Percentiles rank a stretch among this genome's conserved stretches.
Conservation (phyloP, 176 grass and related monocot genomes). For the Ensete ventricosum region DNA sequence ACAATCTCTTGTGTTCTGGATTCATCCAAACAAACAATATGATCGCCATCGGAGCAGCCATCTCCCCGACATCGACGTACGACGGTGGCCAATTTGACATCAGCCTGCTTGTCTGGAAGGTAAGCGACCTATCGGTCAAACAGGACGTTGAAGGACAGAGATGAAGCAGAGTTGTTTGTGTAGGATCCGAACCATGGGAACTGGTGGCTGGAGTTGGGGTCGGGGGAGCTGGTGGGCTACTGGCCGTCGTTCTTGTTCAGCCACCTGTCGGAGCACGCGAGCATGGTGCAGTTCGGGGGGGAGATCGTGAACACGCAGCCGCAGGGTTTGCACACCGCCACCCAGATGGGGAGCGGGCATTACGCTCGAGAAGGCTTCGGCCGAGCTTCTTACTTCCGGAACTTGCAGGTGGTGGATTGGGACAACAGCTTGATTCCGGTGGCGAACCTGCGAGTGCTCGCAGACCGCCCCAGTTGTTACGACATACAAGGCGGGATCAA, state of each 20-base stretch:
- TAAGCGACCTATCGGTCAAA: no score
- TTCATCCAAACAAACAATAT: conserved; percentile 71
- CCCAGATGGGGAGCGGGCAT: conserved; percentile 86
- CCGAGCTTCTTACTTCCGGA: conserved; percentile 71
- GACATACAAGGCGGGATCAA: conserved; percentile 59
- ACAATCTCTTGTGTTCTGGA: conserved; percentile 73
- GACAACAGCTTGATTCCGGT: conserved; percentile 72
- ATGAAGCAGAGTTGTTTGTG: no score
- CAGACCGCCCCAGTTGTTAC: conserved; percentile 68
- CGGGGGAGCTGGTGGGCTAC: conserved; percentile 55
- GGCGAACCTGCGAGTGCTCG: conserved; percentile 47
- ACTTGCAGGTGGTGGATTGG: conserved; percentile 80
- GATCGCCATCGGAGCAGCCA: conserved; percentile 66
- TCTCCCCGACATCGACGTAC: conserved; percentile 41
- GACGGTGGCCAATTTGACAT: conserved; percentile 32
- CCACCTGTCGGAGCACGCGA: conserved; percentile 61
- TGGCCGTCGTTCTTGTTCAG: conserved; percentile 85
- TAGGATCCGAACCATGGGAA: conserved; percentile 80
- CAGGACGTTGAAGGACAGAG: no score
- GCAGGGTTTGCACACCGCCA: conserved; percentile 53
- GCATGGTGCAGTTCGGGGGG: conserved; percentile 88
- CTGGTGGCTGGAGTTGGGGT: conserved; percentile 74
- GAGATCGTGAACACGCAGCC: conserved; percentile 57
- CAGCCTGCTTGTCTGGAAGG: no score
- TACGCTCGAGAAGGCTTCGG: conserved; percentile 56